Base-by-base conservation (phyloP, 2,329 filamentous ascomycete genomes). In the Dactylellina drechsleri region DNA sequence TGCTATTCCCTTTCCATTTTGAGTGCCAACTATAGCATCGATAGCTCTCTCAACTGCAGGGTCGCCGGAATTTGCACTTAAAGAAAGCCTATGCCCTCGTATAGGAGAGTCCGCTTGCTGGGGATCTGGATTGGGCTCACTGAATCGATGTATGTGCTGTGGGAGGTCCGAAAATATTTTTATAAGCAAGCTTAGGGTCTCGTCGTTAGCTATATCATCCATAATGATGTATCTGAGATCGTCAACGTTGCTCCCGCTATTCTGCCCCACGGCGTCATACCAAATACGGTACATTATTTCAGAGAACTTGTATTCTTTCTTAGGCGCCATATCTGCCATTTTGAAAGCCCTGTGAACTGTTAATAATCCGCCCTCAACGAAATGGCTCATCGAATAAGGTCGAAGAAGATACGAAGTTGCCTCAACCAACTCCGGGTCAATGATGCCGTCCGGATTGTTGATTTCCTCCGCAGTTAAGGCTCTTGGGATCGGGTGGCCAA, bases 201-300 rank as follows among this genome's bases (percentile, higher is more conserved):
- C 54, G 6, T 1, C 2, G 28, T 70, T 62, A 2, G 41, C 8
- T 20, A 70, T 41, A 13, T 26, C 7, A 16, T 57, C 15, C n/a
- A 49, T 36, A 8, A 49, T 36, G 23, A 70, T 41, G 41, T 56
- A 49, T 43, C 49, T 26, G 10, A 70, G 20, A 47, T 18, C 26
- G 0, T 15, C 15, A 18, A 65, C 16, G 1, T 2, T 56, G 7
- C 13, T 52, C 26, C 3, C 7, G 7, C 3, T 7, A 4, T 4
- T 45, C 2, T 10, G 12, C 13, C n/a, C n/a, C 41, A 13, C 31
- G 6, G 43, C 52, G 18, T 71, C 54, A 16, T 61, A 56, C 60
- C 54, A 73, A 41, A 66, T 12, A 12, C 68, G 53, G 43, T 54
- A 73, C 15, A 73, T 20, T 5, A 73, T 73, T 15, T 73, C 68